Evolutionary conservation across 2,329 filamentous ascomycete genomes (phyloP).

Genomic region (Proliferodiscus dingleyae): DNA sequence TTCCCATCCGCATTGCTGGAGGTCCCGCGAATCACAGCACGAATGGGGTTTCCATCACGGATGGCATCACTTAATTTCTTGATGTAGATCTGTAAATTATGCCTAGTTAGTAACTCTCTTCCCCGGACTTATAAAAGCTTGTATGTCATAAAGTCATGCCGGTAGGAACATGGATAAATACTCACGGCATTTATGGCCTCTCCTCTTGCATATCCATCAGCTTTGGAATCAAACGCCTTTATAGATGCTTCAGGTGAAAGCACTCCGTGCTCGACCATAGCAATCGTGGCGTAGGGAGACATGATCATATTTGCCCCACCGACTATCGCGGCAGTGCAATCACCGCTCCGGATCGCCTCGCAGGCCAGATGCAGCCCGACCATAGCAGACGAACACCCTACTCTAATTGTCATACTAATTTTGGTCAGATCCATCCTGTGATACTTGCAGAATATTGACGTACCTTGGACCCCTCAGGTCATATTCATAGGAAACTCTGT

Average conservation of each 20-base stretch:
- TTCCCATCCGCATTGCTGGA: conserved; percentile 40
- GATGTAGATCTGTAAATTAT: not conserved
- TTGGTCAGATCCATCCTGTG: not conserved
- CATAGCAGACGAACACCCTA: conserved; percentile 52
- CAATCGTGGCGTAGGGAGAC: conserved; percentile 2
- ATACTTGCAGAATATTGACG: conserved; percentile 2
- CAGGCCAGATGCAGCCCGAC: conserved; percentile 47
- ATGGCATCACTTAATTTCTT: conserved; percentile 31
- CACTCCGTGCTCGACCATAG: not conserved
- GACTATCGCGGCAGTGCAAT: conserved; percentile 30
- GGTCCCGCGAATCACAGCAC: conserved; percentile 37
- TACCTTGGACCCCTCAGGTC: conserved; percentile 19
- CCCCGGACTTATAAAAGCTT: too few species aligned
- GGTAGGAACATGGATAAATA: not conserved
- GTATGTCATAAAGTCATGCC: too few species aligned
- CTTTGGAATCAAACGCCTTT: conserved; percentile 44
- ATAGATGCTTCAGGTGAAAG: conserved; percentile 33
- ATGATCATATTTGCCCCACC: conserved; percentile 13
- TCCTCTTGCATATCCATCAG: conserved; percentile 57
- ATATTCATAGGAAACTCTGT: conserved; percentile 12
- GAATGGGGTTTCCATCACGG: conserved; percentile 37
- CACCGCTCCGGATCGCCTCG: conserved; percentile 41
- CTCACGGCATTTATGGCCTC: conserved; percentile 56
- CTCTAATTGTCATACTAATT: conserved; percentile 27
- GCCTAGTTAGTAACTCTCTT: too few species aligned